These are phyloP conservation scores for Scalesia atractyloides DNA, from an alignment of 129 eudicot genomes.

Conservation along the genomic window DNA sequence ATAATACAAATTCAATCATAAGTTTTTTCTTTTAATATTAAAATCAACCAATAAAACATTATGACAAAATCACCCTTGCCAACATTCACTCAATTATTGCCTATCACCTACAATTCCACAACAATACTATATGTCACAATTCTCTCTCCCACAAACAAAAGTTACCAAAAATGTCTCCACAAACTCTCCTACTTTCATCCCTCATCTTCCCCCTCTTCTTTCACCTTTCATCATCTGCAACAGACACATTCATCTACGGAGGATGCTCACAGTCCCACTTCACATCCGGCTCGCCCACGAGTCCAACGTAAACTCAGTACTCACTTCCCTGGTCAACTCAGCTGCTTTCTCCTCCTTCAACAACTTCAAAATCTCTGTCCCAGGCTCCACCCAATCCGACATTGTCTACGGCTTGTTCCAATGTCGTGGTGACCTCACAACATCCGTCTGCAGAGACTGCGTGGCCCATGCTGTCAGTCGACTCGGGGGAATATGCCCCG, in stretches of 20 bases:
- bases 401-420: constrained; percentile 71
- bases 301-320: constrained; percentile 65
- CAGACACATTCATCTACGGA: constrained; percentile 62
- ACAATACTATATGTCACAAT: constrained; percentile 23
- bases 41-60: not conserved
- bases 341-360: constrained; percentile 60
- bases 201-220: constrained; percentile 31
- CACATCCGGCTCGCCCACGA: constrained; percentile 55
- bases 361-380: constrained; percentile 69
- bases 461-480: constrained; percentile 62
- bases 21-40: not conserved
- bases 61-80: constrained; percentile 23
- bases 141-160: constrained; percentile 29
- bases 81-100: constrained; percentile 44
- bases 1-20: not conserved
- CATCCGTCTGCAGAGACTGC: constrained; percentile 54
- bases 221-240: constrained; percentile 42
- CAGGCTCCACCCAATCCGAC: constrained; percentile 60
- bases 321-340: constrained; percentile 77
- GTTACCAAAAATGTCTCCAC: constrained; percentile 28
- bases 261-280: constrained; percentile 64
- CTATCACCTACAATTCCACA: constrained; percentile 41
- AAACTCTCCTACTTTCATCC: constrained; percentile 28
- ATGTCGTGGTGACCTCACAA: constrained; percentile 68
- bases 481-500: constrained; percentile 60